Evolutionary conservation across 202 grass and related monocot genomes (phyloP).

Genomic region (Panicum virgatum): DNA sequence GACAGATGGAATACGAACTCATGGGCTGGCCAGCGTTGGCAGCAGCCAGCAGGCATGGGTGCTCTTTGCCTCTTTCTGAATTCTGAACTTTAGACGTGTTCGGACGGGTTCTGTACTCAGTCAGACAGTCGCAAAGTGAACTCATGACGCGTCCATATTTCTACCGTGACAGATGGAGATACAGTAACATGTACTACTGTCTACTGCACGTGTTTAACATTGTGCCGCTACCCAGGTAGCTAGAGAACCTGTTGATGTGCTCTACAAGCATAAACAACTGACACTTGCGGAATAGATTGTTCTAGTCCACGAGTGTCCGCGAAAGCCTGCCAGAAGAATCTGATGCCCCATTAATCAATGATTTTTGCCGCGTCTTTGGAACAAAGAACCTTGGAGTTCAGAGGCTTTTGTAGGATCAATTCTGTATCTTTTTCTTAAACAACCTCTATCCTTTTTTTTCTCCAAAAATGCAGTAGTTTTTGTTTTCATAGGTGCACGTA

Average conservation of each 20-base stretch:
- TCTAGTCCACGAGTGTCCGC: conserved; percentile 18
- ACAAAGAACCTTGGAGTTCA: conserved; percentile 34
- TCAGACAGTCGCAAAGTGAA: neutral
- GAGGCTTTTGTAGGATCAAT: conserved; percentile 28
- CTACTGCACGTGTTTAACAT: conserved; percentile 11
- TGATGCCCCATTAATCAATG: conserved; percentile 30
- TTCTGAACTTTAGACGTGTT: neutral
- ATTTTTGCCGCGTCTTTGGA: conserved; percentile 19
- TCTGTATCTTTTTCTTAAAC: conserved; percentile 19
- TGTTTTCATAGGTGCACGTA: conserved; percentile 15
- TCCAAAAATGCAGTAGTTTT: neutral
- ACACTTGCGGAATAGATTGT: conserved; percentile 5
- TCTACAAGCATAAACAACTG: conserved; percentile 29
- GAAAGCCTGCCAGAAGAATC: conserved; percentile 40
- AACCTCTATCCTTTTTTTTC: neutral
- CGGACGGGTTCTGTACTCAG: neutral
- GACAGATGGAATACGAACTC: conserved; percentile 22
- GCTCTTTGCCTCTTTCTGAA: neutral
- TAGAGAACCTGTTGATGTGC: neutral
- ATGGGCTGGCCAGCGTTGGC: neutral
- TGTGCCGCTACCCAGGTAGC: neutral
- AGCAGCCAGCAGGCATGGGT: neutral
- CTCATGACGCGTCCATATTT: neutral
- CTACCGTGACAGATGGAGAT: neutral
- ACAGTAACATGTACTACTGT: neutral